phyloP scores from a whole-genome alignment of 1,139 yeast genomes.

The Kodamaea alishanica region DNA sequence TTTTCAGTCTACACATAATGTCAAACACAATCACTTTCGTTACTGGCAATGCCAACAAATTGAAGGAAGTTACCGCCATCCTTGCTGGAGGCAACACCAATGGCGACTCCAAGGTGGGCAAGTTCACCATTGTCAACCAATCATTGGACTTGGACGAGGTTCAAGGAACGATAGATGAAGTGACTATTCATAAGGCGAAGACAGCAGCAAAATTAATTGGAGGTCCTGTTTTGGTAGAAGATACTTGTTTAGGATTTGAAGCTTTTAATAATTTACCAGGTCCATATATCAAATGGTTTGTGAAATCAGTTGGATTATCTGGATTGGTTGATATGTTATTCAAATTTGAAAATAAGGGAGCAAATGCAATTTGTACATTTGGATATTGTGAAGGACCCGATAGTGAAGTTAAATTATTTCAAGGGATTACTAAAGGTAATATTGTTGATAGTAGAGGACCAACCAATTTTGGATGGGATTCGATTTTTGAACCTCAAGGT shows the following conservation, averaged over 20 bases:
- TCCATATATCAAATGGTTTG: conserved; percentile 88
- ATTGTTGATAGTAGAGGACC: conserved; percentile 81
- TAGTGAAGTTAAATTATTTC: conserved; percentile 64
- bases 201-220: conserved; percentile 59
- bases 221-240: conserved; percentile 92
- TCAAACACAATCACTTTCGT: conserved; percentile 53
- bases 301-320: conserved; percentile 62
- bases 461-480: conserved; percentile 90
- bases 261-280: conserved; percentile 88
- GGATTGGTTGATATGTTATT: conserved; percentile 74
- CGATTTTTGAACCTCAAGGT: conserved; percentile 79
- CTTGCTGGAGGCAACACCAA: conserved; percentile 35
- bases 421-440: conserved; percentile 77
- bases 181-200: conserved; percentile 75
- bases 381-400: conserved; percentile 89
- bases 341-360: conserved; percentile 80
- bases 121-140: conserved; percentile 52
- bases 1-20: neutral
- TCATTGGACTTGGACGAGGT: conserved; percentile 81
- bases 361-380: conserved; percentile 87
- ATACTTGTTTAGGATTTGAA: conserved; percentile 81
- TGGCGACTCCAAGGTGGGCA: conserved; percentile 43
- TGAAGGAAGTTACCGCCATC: conserved; percentile 77
- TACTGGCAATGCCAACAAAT: conserved; percentile 86
- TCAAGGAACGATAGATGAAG: conserved; percentile 84